Percentiles rank a stretch among this genome's conserved stretches.
Conservation (phyloP, 2,329 filamentous ascomycete genomes). For the Neofusicoccum sp. region DNA sequence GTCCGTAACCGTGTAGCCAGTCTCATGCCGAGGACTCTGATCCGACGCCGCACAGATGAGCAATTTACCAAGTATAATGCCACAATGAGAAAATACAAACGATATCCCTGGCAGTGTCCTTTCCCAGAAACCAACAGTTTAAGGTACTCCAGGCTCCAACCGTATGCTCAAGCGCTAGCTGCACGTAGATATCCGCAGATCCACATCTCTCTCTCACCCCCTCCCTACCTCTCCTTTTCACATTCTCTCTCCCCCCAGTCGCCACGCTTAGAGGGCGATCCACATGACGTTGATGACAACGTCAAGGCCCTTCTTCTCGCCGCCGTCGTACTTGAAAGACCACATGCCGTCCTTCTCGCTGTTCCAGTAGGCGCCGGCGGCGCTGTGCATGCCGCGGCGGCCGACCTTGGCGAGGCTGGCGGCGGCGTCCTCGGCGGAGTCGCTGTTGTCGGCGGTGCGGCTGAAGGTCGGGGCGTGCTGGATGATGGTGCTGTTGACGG, state of each 20-base stretch:
- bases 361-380: conserved; percentile 84
- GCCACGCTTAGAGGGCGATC: conserved; percentile 60
- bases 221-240: not conserved
- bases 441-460: conserved; percentile 46
- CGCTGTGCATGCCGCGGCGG: conserved; percentile 85
- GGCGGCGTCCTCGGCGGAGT: conserved; percentile 49
- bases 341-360: conserved; percentile 88
- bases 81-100: conserved; percentile 10
- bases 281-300: conserved; percentile 62
- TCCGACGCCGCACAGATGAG: conserved; percentile 10
- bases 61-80: conserved; percentile 11
- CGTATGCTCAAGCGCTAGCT: conserved; percentile 14
- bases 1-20: conserved; percentile 12
- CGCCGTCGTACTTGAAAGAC: conserved; percentile 77
- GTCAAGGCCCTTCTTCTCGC: conserved; percentile 52
- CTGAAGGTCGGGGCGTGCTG: conserved; percentile 62
- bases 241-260: not conserved
- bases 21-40: not conserved
- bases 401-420: conserved; percentile 72
- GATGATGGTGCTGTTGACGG: conserved; percentile 97
- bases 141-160: conserved; percentile 17
- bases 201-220: not conserved
- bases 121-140: conserved; percentile 13
- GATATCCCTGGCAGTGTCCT: not conserved
- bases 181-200: conserved; percentile 12